Evolutionary conservation across 2,329 filamentous ascomycete genomes (phyloP), one percentile per base, ranked within the genome.

Genomic region (Aschersonia sp.): DNA sequence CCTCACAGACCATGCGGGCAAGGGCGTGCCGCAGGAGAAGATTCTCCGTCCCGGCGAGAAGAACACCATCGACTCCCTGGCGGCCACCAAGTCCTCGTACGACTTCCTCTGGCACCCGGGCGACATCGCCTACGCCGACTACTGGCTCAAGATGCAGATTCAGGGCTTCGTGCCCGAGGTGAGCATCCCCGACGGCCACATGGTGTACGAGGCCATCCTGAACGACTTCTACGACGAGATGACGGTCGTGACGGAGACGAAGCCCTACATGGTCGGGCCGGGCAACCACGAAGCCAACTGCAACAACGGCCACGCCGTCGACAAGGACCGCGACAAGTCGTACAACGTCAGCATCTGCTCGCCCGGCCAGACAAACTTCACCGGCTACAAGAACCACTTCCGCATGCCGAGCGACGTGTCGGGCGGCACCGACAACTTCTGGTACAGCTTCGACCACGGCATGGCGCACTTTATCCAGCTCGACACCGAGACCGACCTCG

Each of bases 251-350:
- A 57, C 75, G 1, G 67, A 62, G 12, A 67, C 68, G 43, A 78
- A 78, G 56, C 62, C 67, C 0, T 80, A 78, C 64, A 55, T 56
- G 53, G 55, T 51, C 12, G 50, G 52, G 43, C 55, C 55, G 0
- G 77, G 77, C 0, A 80, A 79, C 59, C 76, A 80, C 58, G 77
- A 80, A 56, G 75, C 75, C 1, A 60, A 63, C 46, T 78, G 75
- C 55, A 56, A 64, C 50, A 68, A 73, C 53, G 54, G 71, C 9
- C 59, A 61, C 1, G 56, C 58, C 48, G 60, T 59, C 12, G 57
- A 56, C n/a, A 42, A 42, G 38, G 32, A 30, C 9, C 32, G 32
- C 38, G 31, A 43, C 45, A 43, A 30, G 20, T 43, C 3, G 6
- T 47, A 47, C 38, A 31, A 41, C 40, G 30, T 30, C 32, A 53